These are phyloP conservation scores for Dryas integrifolia DNA, from an alignment of 331 rosid species.

Conservation along the genomic window DNA sequence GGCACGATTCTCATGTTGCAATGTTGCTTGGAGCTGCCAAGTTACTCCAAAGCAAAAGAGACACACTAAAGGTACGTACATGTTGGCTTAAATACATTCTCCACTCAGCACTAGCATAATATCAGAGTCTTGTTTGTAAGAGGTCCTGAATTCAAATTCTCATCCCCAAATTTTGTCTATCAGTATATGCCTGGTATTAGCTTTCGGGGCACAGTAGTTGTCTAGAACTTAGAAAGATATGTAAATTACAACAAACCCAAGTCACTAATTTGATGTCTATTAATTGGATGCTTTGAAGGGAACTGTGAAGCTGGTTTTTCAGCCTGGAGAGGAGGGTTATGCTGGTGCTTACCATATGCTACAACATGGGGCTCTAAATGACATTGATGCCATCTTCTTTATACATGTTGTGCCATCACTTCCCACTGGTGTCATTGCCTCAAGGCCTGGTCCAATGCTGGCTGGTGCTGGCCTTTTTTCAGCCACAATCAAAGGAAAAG, in stretches of 20 bases:
- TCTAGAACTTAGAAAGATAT: too few relatives aligned
- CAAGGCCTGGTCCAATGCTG: conserved; percentile 25
- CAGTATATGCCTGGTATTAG: too few relatives aligned
- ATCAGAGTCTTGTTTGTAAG: too few relatives aligned
- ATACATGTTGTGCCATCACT: conserved; percentile 20
- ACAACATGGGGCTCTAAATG: conserved; percentile 24
- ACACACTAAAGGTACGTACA: conserved; percentile 11
- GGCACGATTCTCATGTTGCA: conserved; percentile 32
- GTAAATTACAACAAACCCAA: background rate
- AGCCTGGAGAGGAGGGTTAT: conserved; percentile 31
- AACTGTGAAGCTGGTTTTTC: conserved; percentile 34
- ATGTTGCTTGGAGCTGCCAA: conserved; percentile 36
- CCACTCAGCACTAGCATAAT: too few relatives aligned
- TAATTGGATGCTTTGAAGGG: conserved; percentile 20
- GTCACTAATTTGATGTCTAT: background rate
- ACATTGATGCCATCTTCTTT: conserved; percentile 23
- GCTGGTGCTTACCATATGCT: conserved; percentile 30
- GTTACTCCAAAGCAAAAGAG: conserved; percentile 21
- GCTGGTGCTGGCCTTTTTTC: conserved; percentile 24
- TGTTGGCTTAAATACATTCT: background rate
- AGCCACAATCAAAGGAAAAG: conserved; percentile 24
- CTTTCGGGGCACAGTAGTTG: too few relatives aligned
- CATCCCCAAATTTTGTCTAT: too few relatives aligned
- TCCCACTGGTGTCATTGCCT: conserved; percentile 29
- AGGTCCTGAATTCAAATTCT: too few relatives aligned